A percentile compares a stretch with the other conserved stretches of the same genome.
phyloP scores from a whole-genome alignment of 768 basidiomycete species.

The Amanita rubescens region DNA sequence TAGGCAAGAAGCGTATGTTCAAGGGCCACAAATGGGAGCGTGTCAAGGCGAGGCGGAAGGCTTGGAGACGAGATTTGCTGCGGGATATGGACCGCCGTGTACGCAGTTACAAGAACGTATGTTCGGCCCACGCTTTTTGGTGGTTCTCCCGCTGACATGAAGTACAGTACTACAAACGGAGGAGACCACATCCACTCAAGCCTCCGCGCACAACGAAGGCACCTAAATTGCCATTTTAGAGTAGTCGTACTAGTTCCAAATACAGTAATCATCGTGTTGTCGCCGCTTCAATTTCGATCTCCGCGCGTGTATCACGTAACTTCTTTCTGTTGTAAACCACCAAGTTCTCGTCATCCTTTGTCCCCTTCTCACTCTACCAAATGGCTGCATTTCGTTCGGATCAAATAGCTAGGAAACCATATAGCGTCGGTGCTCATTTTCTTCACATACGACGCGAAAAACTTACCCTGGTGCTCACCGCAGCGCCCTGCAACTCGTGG shows the following conservation, averaged over 20 bases:
- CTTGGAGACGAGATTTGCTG: slow-evolving; percentile 49
- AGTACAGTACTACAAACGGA: slow-evolving; percentile 39
- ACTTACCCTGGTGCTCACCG: not conserved
- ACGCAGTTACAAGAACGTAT: slow-evolving; percentile 55
- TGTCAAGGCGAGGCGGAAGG: slow-evolving; percentile 35
- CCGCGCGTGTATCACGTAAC: not conserved
- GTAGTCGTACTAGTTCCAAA: not conserved
- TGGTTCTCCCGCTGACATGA: slow-evolving; percentile 6
- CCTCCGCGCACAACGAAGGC: slow-evolving; percentile 38
- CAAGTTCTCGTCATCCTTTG: not conserved
- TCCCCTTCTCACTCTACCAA: not conserved
- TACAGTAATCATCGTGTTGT: not conserved
- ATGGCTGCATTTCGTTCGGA: slow-evolving; percentile 13
- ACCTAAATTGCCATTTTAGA: slow-evolving; percentile 57
- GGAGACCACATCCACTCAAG: slow-evolving; percentile 52
- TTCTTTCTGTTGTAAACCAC: not conserved
- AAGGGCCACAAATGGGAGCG: slow-evolving; percentile 91
- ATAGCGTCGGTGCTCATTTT: slow-evolving; percentile 24
- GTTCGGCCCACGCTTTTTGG: slow-evolving; percentile 16
- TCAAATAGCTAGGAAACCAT: slow-evolving; percentile 33
- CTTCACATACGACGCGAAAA: not conserved
- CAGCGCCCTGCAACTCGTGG: slow-evolving; percentile 51
- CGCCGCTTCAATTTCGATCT: not conserved
- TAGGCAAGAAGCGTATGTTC: slow-evolving; percentile 80
- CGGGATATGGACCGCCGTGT: slow-evolving; percentile 66